Evolutionary conservation across 148 eudicot species (phyloP).

Genomic region (Silene latifolia): DNA sequence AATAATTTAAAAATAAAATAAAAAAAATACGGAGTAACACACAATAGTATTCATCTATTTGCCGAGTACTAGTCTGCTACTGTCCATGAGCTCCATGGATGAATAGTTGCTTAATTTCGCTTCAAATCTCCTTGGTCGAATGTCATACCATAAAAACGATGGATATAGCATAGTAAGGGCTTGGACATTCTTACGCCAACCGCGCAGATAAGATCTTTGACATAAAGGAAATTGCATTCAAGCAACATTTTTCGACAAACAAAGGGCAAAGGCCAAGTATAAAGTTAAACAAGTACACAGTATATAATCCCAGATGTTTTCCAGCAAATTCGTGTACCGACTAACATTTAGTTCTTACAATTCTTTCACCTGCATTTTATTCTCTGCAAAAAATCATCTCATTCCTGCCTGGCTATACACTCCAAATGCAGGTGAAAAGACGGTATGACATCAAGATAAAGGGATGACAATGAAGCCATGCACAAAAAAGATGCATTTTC

Average conservation of each 20-base stretch:
- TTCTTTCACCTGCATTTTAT: conserved; percentile 22
- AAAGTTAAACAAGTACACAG: background rate
- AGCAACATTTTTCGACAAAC: background rate
- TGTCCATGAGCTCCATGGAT: no score
- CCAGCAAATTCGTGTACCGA: conserved; percentile 3
- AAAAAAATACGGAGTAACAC: no score
- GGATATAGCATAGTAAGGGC: no score
- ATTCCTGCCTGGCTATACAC: conserved; percentile 17
- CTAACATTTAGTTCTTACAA: background rate
- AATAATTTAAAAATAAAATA: no score
- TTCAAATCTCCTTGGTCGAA: no score
- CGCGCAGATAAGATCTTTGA: background rate
- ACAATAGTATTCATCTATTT: no score
- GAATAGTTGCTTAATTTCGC: no score
- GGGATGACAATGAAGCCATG: conserved; percentile 16
- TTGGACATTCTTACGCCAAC: background rate
- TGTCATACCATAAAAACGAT: no score
- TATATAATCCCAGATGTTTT: background rate
- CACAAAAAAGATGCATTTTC: conserved; percentile 15
- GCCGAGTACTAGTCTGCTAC: no score
- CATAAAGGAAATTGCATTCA: background rate
- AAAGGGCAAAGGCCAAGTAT: background rate
- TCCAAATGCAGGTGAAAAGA: conserved; percentile 18
- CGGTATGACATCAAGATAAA: background rate
- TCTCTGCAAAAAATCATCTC: conserved; percentile 32